phyloP scores from a whole-genome alignment of 306 rosid species.

The barrel medic (Medicago truncatula) region MtrunA17r5.0-ANR NC_053048.1:56094501-56095000 shows the following conservation, averaged over 20 bases:
- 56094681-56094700: conserved; percentile 2
- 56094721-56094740: conserved; percentile 4
- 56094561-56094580: background rate
- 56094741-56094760: conserved; percentile 17
- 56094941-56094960: conserved; percentile 83
- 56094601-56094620: background rate
- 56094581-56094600: background rate
- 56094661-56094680: conserved; percentile 29
- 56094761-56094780: conserved; percentile 7
- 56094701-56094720: conserved; percentile 35
- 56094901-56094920: conserved; percentile 95
- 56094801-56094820: conserved; percentile 50
- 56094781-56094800: conserved; percentile 21
- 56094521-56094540: background rate
- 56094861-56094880: conserved; percentile 76
- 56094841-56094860: conserved; percentile 94
- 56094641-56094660: conserved; percentile 8
- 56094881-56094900: conserved; percentile 87
- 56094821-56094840: conserved; percentile 70
- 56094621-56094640: conserved; percentile 26
- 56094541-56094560: background rate
- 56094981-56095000: conserved; percentile 23
- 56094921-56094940: conserved; percentile 92
- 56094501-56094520: background rate
- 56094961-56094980: conserved; percentile 12